A percentile compares a stretch with the other conserved stretches of the same genome.
phyloP scores from a whole-genome alignment of 1,139 yeast species.

The Debaryomycetaceae sp. region DNA sequence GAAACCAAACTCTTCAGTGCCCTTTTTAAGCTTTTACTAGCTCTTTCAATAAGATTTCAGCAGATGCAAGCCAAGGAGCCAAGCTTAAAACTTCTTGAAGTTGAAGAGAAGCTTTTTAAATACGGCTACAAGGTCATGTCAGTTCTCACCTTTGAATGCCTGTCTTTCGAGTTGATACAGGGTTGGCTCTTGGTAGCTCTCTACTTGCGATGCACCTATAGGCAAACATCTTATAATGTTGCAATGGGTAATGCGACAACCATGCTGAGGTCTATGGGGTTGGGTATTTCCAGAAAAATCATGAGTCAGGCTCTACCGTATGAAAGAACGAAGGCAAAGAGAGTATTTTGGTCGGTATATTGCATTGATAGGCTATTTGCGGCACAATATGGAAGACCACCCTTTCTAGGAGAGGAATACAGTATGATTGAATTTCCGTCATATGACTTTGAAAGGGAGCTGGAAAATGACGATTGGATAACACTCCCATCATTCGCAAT shows the following conservation, averaged over 20 bases:
- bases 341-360: slow-evolving; percentile 59
- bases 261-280: slow-evolving; percentile 57
- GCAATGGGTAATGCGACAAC: slow-evolving; percentile 54
- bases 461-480: slow-evolving; percentile 50
- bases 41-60: slow-evolving; percentile 50
- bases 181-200: slow-evolving; percentile 56
- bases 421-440: slow-evolving; percentile 32
- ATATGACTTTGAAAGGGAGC: slow-evolving; percentile 24
- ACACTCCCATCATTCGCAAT: slow-evolving; percentile 49
- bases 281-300: slow-evolving; percentile 30
- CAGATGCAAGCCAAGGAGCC: slow-evolving; percentile 44
- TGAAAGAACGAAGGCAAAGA: slow-evolving; percentile 48
- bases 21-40: slow-evolving; percentile 47
- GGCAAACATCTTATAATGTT: slow-evolving; percentile 55
- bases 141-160: slow-evolving; percentile 63
- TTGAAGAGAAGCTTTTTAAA: slow-evolving; percentile 54
- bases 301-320: slow-evolving; percentile 27
- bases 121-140: slow-evolving; percentile 46
- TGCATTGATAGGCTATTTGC: slow-evolving; percentile 55
- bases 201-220: slow-evolving; percentile 53
- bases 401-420: slow-evolving; percentile 40
- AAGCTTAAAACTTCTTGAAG: slow-evolving; percentile 20
- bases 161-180: slow-evolving; percentile 61
- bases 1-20: slow-evolving; percentile 50
- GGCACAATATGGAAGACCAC: slow-evolving; percentile 52